Evolutionary conservation across 257 asterid species (phyloP).

Genomic region (Penstemon eatonii): DNA sequence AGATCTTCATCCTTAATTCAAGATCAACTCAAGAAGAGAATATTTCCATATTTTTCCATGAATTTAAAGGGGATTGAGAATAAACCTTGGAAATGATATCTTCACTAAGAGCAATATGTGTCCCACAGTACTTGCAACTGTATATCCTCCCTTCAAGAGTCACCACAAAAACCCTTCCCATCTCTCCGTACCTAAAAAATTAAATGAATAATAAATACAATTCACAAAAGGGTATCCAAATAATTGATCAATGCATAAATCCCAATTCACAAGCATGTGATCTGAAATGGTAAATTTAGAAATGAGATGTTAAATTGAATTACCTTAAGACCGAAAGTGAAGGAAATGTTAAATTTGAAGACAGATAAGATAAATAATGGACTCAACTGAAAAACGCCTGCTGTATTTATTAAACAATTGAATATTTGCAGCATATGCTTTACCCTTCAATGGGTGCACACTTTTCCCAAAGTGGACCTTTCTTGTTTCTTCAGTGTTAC

Average conservation of each 20-base stretch:
- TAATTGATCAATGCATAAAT: background rate
- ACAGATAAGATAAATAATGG: background rate
- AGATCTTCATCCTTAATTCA: background rate
- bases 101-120: slow-evolving; percentile 36
- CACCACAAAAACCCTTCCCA: slow-evolving; percentile 35
- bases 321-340: slow-evolving; percentile 35
- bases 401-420: background rate
- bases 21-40: background rate
- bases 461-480: slow-evolving; percentile 36
- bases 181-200: background rate
- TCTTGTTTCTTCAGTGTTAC: slow-evolving; percentile 7
- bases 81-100: slow-evolving; percentile 37
- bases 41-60: too few species aligned
- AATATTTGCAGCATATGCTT: slow-evolving; percentile 23
- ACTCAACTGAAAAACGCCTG: background rate
- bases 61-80: slow-evolving; percentile 1
- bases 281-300: too few species aligned
- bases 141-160: slow-evolving; percentile 40
- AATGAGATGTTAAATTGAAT: background rate
- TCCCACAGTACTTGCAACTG: slow-evolving; percentile 37
- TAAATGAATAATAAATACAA: background rate
- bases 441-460: slow-evolving; percentile 24
- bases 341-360: slow-evolving; percentile 22
- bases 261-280: background rate
- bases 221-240: background rate